Percentiles rank a stretch among this genome's conserved stretches.
These are phyloP conservation scores for Sporobolomyces roseus DNA, from an alignment of 768 basidiomycete genomes.

Conservation along the genomic window DNA sequence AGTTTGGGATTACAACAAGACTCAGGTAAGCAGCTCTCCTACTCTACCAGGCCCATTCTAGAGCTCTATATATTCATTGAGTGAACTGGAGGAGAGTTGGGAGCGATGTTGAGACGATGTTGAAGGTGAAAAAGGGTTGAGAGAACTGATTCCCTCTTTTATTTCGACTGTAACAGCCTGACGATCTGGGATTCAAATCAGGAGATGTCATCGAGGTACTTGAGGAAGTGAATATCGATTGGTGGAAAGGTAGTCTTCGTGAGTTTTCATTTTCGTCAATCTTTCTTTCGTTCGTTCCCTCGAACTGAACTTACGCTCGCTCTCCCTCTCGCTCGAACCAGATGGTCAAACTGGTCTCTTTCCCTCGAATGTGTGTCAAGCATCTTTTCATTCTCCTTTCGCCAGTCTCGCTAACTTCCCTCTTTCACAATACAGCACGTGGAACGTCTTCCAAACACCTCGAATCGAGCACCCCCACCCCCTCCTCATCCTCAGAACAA, in stretches of 20 bases:
- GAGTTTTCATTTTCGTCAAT: too few relatives aligned
- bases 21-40: conserved; percentile 15
- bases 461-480: neutral
- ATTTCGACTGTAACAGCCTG: conserved; percentile 5
- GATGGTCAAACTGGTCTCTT: conserved; percentile 69
- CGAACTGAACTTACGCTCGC: too few relatives aligned
- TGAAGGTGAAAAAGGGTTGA: too few relatives aligned
- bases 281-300: neutral
- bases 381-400: neutral
- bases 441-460: conserved; percentile 54
- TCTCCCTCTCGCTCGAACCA: conserved; percentile 28
- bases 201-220: conserved; percentile 76
- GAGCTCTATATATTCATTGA: too few relatives aligned
- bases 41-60: too few relatives aligned
- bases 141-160: neutral
- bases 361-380: conserved; percentile 56
- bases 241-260: conserved; percentile 66
- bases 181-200: conserved; percentile 71
- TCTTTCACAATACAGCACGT: conserved; percentile 49
- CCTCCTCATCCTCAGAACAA: neutral
- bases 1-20: conserved; percentile 15
- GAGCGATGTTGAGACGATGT: too few relatives aligned
- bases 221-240: conserved; percentile 75
- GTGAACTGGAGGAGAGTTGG: too few relatives aligned
- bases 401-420: too few relatives aligned